phyloP scores from a whole-genome alignment of 75 land plant species.

The Pseudotsuga menziesii region DNA sequence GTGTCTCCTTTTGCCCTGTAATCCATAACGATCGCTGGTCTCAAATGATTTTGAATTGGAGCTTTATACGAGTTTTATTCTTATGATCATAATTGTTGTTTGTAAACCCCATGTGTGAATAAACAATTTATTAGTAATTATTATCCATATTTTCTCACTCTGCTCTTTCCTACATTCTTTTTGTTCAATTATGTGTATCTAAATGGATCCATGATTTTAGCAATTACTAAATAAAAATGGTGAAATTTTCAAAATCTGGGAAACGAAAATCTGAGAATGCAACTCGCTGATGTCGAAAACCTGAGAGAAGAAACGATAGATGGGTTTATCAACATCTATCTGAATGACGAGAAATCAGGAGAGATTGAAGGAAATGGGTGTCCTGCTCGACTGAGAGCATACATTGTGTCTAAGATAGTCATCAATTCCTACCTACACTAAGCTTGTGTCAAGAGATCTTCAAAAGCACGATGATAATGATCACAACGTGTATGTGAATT shows the following conservation, averaged over 20 bases:
- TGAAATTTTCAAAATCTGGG: background rate
- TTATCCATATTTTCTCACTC: no score
- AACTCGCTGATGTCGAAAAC: conserved; percentile 15
- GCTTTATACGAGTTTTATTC: no score
- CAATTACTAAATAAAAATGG: background rate
- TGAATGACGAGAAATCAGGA: conserved; percentile 15
- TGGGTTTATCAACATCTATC: conserved; percentile 11
- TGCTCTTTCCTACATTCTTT: no score
- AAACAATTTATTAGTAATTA: no score
- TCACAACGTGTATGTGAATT: conserved; percentile 18
- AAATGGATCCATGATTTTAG: no score
- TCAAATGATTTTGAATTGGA: no score
- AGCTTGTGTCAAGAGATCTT: conserved; percentile 14
- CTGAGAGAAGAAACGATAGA: conserved; percentile 15
- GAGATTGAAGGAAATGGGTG: conserved; percentile 13
- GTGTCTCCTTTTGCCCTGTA: no score
- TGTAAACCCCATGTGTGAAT: no score
- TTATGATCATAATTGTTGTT: no score
- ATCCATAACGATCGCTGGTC: no score
- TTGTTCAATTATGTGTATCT: no score
- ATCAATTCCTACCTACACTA: conserved; percentile 26
- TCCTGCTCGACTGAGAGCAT: conserved; percentile 10
- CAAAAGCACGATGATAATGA: background rate
- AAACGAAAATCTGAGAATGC: conserved; percentile 1
- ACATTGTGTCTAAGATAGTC: conserved; percentile 22